These are phyloP conservation scores for Ogataea allantospora DNA, from an alignment of 805 yeast species.

Conservation along the genomic window DNA sequence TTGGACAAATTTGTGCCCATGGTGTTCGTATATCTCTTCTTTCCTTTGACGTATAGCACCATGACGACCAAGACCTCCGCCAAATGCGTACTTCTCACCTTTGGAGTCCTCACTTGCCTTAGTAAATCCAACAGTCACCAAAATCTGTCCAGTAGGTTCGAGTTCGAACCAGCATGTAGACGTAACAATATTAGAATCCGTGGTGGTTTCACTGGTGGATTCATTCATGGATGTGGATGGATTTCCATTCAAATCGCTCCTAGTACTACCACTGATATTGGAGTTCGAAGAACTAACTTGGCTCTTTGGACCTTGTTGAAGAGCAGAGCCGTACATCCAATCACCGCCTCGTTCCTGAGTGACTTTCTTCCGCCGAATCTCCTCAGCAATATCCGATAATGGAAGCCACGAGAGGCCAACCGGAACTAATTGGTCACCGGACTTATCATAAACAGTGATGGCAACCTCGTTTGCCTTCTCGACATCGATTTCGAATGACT, in stretches of 20 bases:
- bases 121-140: constrained; percentile 74
- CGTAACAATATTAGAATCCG: constrained; percentile 33
- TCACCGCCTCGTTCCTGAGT: constrained; percentile 57
- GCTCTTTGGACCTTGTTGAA: constrained; percentile 28
- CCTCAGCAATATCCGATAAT: constrained; percentile 90
- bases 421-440: constrained; percentile 66
- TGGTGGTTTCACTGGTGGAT: constrained; percentile 12
- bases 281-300: constrained; percentile 11
- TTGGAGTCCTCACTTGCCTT: constrained; percentile 50
- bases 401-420: constrained; percentile 93
- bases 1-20: constrained; percentile 96
- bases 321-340: constrained; percentile 81
- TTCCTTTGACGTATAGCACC: constrained; percentile 97
- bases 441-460: constrained; percentile 79
- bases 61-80: constrained; percentile 84
- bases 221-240: constrained; percentile 16
- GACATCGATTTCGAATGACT: constrained; percentile 74
- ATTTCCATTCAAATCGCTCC: constrained; percentile 14
- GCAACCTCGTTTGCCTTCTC: constrained; percentile 93
- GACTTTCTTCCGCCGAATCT: constrained; percentile 85
- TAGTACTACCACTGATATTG: constrained; percentile 8
- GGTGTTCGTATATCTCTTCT: constrained; percentile 87
- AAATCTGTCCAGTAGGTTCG: constrained; percentile 92
- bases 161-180: constrained; percentile 84
- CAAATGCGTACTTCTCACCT: constrained; percentile 46